phyloP scores from a whole-genome alignment of 2,329 filamentous ascomycete species.

The Sordariomycetes sp. region DNA sequence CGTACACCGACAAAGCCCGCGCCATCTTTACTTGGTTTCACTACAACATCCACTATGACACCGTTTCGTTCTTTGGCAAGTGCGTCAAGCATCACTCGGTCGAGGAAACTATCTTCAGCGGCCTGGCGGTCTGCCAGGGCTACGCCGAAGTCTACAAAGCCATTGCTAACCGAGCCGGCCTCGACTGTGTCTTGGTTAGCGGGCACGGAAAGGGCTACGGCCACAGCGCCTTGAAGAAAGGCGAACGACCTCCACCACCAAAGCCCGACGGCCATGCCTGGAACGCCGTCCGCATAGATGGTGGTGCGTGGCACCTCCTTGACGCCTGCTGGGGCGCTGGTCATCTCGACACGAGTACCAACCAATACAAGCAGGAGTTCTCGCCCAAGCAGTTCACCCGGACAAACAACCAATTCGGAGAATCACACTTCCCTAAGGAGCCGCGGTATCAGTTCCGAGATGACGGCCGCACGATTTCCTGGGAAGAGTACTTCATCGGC shows the following conservation, averaged over 20 bases:
- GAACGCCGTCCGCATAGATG: conserved; percentile 86
- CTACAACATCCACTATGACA: conserved; percentile 85
- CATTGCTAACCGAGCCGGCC: conserved; percentile 68
- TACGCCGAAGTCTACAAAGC: conserved; percentile 77
- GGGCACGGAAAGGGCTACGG: conserved; percentile 87
- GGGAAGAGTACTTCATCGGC: conserved; percentile 75
- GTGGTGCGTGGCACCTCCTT: conserved; percentile 81
- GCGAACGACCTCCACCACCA: conserved; percentile 55
- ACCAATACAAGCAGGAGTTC: conserved; percentile 60
- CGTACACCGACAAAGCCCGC: conserved; percentile 80
- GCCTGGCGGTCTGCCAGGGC: conserved; percentile 83
- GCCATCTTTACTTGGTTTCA: conserved; percentile 94
- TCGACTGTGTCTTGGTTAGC: conserved; percentile 65
- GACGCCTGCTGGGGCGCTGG: conserved; percentile 94
- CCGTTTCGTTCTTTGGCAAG: conserved; percentile 66
- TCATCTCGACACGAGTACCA: conserved; percentile 39
- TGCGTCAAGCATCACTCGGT: conserved; percentile 59
- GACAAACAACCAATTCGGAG: conserved; percentile 71
- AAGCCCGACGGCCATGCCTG: conserved; percentile 68
- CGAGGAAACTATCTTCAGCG: conserved; percentile 63
- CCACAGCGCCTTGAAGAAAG: conserved; percentile 51
- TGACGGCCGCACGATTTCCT: conserved; percentile 59
- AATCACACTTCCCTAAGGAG: conserved; percentile 69
- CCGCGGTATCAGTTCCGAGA: conserved; percentile 60
- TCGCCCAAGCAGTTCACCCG: conserved; percentile 49